These are phyloP conservation scores for Collariella sp. DNA, from an alignment of 495 filamentous ascomycete genomes.

Conservation along the genomic window DNA sequence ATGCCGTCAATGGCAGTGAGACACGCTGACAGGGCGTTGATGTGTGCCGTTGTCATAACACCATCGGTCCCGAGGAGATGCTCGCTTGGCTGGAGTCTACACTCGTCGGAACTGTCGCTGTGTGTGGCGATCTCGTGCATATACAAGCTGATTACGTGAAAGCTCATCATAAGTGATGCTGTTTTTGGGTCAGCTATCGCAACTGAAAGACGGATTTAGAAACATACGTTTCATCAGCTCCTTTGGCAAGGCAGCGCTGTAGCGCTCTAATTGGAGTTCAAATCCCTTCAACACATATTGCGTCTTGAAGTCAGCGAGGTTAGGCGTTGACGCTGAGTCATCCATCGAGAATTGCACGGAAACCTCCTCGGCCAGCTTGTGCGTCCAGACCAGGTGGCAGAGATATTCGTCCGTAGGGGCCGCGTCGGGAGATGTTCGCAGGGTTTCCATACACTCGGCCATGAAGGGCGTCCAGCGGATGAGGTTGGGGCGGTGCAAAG, in stretches of 20 bases:
- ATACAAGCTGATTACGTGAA: slow-evolving; percentile 64
- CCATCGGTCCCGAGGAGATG: slow-evolving; percentile 33
- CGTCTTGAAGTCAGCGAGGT: slow-evolving; percentile 65
- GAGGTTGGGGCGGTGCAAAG: slow-evolving; percentile 71
- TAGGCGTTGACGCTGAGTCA: slow-evolving; percentile 52
- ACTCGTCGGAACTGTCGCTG: slow-evolving; percentile 57
- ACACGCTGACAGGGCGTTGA: slow-evolving; percentile 63
- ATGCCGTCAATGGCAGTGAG: slow-evolving; percentile 64
- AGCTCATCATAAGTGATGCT: slow-evolving; percentile 52
- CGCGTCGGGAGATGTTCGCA: slow-evolving; percentile 64
- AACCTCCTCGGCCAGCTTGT: slow-evolving; percentile 74
- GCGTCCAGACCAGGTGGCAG: slow-evolving; percentile 67
- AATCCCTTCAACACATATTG: slow-evolving; percentile 69
- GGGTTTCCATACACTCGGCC: slow-evolving; percentile 68
- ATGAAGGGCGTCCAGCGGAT: slow-evolving; percentile 78
- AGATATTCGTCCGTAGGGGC: slow-evolving; percentile 63
- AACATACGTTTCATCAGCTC: slow-evolving; percentile 41
- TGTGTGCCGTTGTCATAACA: slow-evolving; percentile 52
- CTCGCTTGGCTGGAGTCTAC: slow-evolving; percentile 39
- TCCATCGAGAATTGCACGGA: slow-evolving; percentile 69
- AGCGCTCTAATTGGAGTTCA: slow-evolving; percentile 64
- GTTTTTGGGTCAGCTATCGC: not conserved
- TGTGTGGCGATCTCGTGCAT: slow-evolving; percentile 83
- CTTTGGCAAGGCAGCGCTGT: slow-evolving; percentile 46
- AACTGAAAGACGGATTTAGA: not conserved